Evolutionary conservation across 257 asterid species (phyloP), one percentile per base, ranked within the genome.

Genomic region (Perilla frutescens): DNA sequence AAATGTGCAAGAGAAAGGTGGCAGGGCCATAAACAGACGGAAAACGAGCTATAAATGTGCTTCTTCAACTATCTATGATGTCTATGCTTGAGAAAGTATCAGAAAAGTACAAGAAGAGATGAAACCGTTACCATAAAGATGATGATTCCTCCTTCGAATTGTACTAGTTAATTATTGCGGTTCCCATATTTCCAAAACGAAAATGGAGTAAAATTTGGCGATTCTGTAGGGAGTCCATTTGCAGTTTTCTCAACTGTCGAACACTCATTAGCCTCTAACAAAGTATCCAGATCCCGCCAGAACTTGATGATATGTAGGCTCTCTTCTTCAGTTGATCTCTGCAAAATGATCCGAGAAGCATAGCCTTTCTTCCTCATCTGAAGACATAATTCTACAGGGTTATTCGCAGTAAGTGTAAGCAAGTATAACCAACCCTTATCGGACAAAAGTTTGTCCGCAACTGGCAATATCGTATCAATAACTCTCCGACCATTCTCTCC

Each of bases 271-370:
- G 80, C 91, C 77, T 90, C 97, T 77, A 71, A 32, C 69, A 71
- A 66, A 59, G 76, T 41, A 59, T 89, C 80, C 7, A 64, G 72
- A 77, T 92, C 96, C 61, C 97, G 85, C 98, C 98, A 95, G 80
- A 95, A 89, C 69, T 95, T 95, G 68, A 95, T 83, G 15, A 95
- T 72, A 43, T 86, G 93, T 62, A 95, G 96, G 81, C 92, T 92
- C 84, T 95, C 99, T 80, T 95, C 99, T 67, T 92, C 96, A 4
- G 98, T 95, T 11, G 97, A 92, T 75, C 99, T 83, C 85, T 87
- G 96, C 78, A 89, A 72, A 75, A 92, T 69, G 56, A 90, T 88
- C 36, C 94, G 80, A 73, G 97, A 87, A 70, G 93, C 90, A 73
- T 84, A 95, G 26, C 98, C 97, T 77, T 83, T 90, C 84, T 82